Evolutionary conservation across 352 stramenopile genomes (phyloP), one percentile per base, ranked within the genome.

Genomic region (Pythium utonaiense): DNA sequence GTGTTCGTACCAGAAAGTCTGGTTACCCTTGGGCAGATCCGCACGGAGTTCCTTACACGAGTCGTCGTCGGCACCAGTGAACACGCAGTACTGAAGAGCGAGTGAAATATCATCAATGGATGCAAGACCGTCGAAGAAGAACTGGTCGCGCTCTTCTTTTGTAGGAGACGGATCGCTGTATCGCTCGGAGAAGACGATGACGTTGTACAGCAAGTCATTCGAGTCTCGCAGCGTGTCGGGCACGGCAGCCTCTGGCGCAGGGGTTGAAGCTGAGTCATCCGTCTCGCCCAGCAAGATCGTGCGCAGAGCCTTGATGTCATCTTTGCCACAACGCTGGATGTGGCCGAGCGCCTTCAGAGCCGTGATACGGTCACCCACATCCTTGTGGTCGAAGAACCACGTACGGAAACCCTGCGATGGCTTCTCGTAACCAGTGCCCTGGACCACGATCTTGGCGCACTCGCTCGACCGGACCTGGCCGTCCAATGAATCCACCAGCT

Each of bases 1-100:
- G 7, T 53, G 51, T 25, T 68, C 38, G 64, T 73, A 76, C 21
- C 38, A 47, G 25, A 74, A 64, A 14, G 57, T 21, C 22, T 34
- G 14, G 16, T 51, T 53, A 24, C 19, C 27, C 34, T 28, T 48
- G 12, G 52, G 51, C 33, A 59, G 33, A 19, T 56, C 31, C 17
- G 19, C 16, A 1, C 16, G 21, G 34, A 47, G 19, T 30, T 47
- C 28, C 22, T 54, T 19, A 25, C 61, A 69, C 10, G 30, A 38
- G 1, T 34, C 6, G 3, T 45, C 45, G 3, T 42, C 51, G 17
- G 16, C 10, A 36, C 55, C 34, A 2, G 45, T 62, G 28, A 58
- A 56, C 8, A 68, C 6, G 49, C 65, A 72, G 53, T 59, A 67
- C 36, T 44, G 10, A 4, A 10, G 36, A 21, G 36, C 36, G 12